A percentile compares a stretch with the other conserved stretches of the same genome.
These are phyloP conservation scores for Clavispora asparagi DNA, from an alignment of 805 yeast genomes.

Conservation along the genomic window DNA sequence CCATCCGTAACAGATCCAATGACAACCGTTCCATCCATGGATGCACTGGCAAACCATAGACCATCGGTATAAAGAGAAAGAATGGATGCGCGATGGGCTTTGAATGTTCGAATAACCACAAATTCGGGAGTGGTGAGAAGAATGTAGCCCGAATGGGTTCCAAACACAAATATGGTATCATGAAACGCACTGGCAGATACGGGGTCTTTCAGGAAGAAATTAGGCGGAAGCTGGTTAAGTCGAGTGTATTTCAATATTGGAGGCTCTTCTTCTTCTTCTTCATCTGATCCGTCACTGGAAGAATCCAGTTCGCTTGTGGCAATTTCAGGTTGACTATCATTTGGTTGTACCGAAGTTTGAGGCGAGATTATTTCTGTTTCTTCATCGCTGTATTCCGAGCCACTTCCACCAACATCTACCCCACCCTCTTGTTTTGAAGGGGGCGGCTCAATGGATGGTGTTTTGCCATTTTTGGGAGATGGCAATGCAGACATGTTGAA, in stretches of 20 bases:
- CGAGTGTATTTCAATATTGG: conserved; percentile 76
- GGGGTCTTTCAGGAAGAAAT: conserved; percentile 71
- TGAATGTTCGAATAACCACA: conserved; percentile 60
- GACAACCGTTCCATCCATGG: conserved; percentile 91
- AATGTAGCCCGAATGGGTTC: conserved; percentile 83
- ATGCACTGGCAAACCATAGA: conserved; percentile 72
- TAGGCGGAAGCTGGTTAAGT: conserved; percentile 58
- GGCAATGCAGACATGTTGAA: not conserved
- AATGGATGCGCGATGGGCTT: conserved; percentile 84
- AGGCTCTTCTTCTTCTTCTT: conserved; percentile 37
- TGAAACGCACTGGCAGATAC: conserved; percentile 64
- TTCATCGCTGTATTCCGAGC: not conserved
- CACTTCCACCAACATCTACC: not conserved
- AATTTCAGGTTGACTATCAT: not conserved
- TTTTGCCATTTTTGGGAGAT: not conserved
- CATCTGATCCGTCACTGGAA: conserved; percentile 2
- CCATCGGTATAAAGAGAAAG: conserved; percentile 72
- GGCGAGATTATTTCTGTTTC: not conserved
- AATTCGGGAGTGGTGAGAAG: conserved; percentile 62
- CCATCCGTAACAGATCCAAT: conserved; percentile 65
- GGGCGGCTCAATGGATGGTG: not conserved
- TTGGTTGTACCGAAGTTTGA: not conserved
- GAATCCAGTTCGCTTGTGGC: not conserved
- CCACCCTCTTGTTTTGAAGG: not conserved
- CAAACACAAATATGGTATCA: conserved; percentile 65